Conservation (phyloP, 2,329 filamentous ascomycete species). For the Colletotrichum higginsianum region DNA sequence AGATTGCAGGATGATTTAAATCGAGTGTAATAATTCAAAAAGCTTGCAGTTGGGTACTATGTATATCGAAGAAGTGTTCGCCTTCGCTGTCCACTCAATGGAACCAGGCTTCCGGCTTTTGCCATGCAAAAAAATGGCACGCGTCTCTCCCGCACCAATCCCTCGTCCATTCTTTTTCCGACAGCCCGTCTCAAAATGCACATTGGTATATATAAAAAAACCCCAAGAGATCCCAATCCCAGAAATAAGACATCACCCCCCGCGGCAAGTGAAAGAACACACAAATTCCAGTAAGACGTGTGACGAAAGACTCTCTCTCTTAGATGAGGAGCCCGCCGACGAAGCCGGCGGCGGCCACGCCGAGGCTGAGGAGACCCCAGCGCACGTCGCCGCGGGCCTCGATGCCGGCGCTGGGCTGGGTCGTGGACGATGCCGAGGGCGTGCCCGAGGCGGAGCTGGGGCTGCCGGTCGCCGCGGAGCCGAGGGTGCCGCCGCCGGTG, state of each 20-base stretch:
- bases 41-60: conserved; percentile 15
- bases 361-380: conserved; percentile 38
- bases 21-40: neutral
- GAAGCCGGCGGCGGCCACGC: conserved; percentile 37
- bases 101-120: neutral
- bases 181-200: neutral
- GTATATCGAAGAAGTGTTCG: conserved; percentile 1
- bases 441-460: conserved; percentile 25
- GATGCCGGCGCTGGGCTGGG: conserved; percentile 30
- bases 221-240: neutral
- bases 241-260: neutral
- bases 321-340: conserved; percentile 39
- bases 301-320: neutral
- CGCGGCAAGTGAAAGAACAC: neutral
- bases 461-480: conserved; percentile 19
- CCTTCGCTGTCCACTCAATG: neutral
- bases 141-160: no score
- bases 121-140: neutral
- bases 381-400: conserved; percentile 34
- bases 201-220: conserved; percentile 1
- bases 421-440: conserved; percentile 3
- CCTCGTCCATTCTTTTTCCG: no score
- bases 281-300: neutral
- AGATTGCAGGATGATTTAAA: neutral
- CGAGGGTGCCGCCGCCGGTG: conserved; percentile 39